These are phyloP conservation scores for Henningerozyma blattae DNA, from an alignment of 805 yeast species.

Conservation along the genomic window DNA sequence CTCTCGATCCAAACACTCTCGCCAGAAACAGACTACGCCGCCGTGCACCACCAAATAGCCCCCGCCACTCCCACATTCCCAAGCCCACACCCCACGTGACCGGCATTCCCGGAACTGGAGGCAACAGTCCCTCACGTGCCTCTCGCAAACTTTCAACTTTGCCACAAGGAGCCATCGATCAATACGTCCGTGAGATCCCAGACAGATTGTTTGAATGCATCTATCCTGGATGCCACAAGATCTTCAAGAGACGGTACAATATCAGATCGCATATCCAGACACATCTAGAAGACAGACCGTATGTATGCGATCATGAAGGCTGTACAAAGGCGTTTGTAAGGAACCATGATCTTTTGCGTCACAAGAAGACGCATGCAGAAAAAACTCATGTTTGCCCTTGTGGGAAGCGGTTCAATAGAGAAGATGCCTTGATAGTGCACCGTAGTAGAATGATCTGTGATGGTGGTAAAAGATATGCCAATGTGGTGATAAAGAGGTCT, in stretches of 20 bases:
- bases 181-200: slow-evolving; percentile 71
- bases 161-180: slow-evolving; percentile 85
- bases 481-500: slow-evolving; percentile 17
- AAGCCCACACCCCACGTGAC: slow-evolving; percentile 5
- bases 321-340: slow-evolving; percentile 87
- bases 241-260: slow-evolving; percentile 80
- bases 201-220: slow-evolving; percentile 64
- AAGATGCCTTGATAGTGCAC: slow-evolving; percentile 79
- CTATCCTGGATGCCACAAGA: slow-evolving; percentile 68
- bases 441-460: slow-evolving; percentile 63
- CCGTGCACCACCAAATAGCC: too few relatives aligned
- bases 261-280: slow-evolving; percentile 94
- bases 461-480: slow-evolving; percentile 41
- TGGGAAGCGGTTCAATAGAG: slow-evolving; percentile 82
- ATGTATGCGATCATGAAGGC: slow-evolving; percentile 46
- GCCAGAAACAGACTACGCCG: too few relatives aligned
- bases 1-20: too few relatives aligned
- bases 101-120: too few relatives aligned
- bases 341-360: slow-evolving; percentile 89
- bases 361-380: slow-evolving; percentile 73
- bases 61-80: slow-evolving; percentile 6
- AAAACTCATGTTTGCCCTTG: slow-evolving; percentile 70
- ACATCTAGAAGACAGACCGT: slow-evolving; percentile 90
- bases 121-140: slow-evolving; percentile 15
- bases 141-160: slow-evolving; percentile 28